These are phyloP conservation scores for Omphalotus guepiniiformis DNA, from an alignment of 768 basidiomycete genomes.

Conservation along the genomic window DNA sequence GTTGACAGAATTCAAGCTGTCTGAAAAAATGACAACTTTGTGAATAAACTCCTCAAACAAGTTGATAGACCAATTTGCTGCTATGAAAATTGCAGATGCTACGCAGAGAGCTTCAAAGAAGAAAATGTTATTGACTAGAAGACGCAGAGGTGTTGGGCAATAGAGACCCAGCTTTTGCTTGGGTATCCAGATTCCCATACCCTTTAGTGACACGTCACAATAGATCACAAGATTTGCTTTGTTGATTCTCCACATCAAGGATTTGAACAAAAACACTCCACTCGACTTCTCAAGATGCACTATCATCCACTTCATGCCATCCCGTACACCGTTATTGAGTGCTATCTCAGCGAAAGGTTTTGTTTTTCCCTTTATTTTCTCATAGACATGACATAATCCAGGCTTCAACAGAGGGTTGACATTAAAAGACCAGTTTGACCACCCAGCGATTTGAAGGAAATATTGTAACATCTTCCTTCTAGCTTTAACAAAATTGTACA, in stretches of 20 bases:
- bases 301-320: slow-evolving; percentile 18
- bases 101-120: background rate
- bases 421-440: slow-evolving; percentile 23
- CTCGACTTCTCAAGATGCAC: slow-evolving; percentile 11
- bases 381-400: slow-evolving; percentile 17
- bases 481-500: slow-evolving; percentile 10
- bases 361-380: slow-evolving; percentile 20
- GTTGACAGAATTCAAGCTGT: slow-evolving; percentile 22
- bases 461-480: slow-evolving; percentile 12
- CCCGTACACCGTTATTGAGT: slow-evolving; percentile 13
- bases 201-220: slow-evolving; percentile 1
- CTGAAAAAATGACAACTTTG: slow-evolving; percentile 15
- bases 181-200: too few species aligned
- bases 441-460: too few species aligned
- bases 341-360: slow-evolving; percentile 7
- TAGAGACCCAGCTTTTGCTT: background rate
- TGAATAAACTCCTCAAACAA: background rate
- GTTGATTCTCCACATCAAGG: slow-evolving; percentile 13
- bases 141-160: background rate
- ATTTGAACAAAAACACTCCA: slow-evolving; percentile 14
- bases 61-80: too few species aligned
- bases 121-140: background rate
- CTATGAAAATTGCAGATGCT: too few species aligned
- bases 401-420: slow-evolving; percentile 21
- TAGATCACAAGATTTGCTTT: slow-evolving; percentile 2